phyloP scores from a whole-genome alignment of 768 basidiomycete genomes.

The Leccinum ochraceum region DNA sequence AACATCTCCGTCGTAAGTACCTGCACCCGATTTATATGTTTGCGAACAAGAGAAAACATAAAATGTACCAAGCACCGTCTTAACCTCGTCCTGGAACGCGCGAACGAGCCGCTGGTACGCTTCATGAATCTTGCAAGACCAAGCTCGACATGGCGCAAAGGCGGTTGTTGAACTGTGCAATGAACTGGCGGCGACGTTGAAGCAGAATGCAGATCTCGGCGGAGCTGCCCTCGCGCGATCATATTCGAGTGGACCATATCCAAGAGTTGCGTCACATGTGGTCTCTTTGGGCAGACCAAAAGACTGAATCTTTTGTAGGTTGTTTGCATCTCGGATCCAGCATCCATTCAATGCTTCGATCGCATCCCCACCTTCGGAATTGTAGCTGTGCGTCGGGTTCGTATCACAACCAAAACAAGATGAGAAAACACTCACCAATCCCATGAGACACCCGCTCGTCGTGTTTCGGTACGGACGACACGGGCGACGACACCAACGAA shows the following conservation, averaged over 20 bases:
- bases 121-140: conserved; percentile 60
- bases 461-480: conserved; percentile 54
- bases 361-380: conserved; percentile 77
- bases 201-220: conserved; percentile 48
- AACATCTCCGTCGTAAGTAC: conserved; percentile 68
- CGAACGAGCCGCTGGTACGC: conserved; percentile 52
- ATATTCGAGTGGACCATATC: conserved; percentile 68
- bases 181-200: conserved; percentile 54
- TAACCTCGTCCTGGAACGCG: conserved; percentile 47
- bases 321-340: conserved; percentile 49
- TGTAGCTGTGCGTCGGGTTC: conserved; percentile 49
- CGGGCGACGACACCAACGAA: conserved; percentile 66
- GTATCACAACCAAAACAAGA: background rate
- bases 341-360: conserved; percentile 62
- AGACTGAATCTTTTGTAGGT: conserved; percentile 36
- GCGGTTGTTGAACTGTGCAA: conserved; percentile 53
- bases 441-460: conserved; percentile 60
- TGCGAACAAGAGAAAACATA: background rate
- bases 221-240: conserved; percentile 72
- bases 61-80: conserved; percentile 52
- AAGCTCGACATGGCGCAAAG: too few relatives aligned
- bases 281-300: conserved; percentile 22
- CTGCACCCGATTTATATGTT: conserved; percentile 34
- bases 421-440: conserved; percentile 44
- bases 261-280: conserved; percentile 52